Evolutionary conservation across 192 early-diverging fungal species (phyloP), one percentile per base, ranked within the genome.

Genomic region (Coemansia sp.): DNA sequence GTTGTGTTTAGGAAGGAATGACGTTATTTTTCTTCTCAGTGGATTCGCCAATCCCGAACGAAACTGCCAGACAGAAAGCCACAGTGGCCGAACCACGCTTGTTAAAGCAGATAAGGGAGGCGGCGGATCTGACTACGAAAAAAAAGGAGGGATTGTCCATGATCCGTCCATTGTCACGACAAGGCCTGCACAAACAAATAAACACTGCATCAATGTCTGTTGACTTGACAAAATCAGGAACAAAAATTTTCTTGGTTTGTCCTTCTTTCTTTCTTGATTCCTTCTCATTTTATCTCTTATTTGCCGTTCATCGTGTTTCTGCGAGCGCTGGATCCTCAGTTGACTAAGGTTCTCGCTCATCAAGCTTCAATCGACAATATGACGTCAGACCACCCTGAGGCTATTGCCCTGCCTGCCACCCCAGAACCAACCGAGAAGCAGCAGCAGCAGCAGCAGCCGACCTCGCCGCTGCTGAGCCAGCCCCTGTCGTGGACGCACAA

Each of bases 401-500:
- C 69, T 10, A 62, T 20, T 19, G 56, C 49, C 29, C 29, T 2
- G 7, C 49, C 49, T 13, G 49, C 49, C 13, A 14, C 22, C 10
- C 61, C 67, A 38, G 55, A 19, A 19, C 41, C 40, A 17, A 9
- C 42, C 19, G 35, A 54, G 48, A 17, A 63, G 59, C 34, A 61
- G 46, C 49, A 60, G 50, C 49, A 34, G 46, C 9, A 38, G 50
- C 25, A 40, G 32, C 42, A 11, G 7, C 38, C 38, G 11, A 40
- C 11, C 19, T 45, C 15, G 32, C 61, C 48, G 33, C 23, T 10
- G 33, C 43, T 19, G 33, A 17, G 34, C 32, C 25, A 57, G 56
- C 35, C 70, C 23, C 13, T 46, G 49, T n/a, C 42, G 34, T 66
- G 64, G 65, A 64, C 61, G 45, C 61, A 40, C 62, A 67, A 63